Percentiles rank a stretch among this genome's conserved stretches.
phyloP scores from a whole-genome alignment of 768 basidiomycete species.

The Boletus vinaceobasis region DNA sequence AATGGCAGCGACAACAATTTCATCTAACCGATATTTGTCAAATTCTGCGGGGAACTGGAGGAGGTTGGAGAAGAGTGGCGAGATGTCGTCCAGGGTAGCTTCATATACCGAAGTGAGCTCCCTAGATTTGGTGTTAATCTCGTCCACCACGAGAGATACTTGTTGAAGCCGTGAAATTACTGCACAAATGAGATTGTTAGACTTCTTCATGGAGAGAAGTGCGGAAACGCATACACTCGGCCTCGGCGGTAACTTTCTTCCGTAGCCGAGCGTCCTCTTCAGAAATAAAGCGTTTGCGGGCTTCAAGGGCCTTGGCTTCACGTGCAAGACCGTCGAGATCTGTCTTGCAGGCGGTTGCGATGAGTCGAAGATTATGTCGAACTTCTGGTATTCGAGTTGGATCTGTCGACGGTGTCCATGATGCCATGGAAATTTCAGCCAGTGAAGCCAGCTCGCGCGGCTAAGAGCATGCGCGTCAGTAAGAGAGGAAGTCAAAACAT shows the following conservation, averaged over 20 bases:
- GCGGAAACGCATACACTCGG: slow-evolving; percentile 52
- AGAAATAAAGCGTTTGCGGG: slow-evolving; percentile 68
- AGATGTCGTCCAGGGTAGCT: slow-evolving; percentile 69
- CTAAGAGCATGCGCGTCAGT: slow-evolving; percentile 36
- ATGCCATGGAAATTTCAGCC: slow-evolving; percentile 67
- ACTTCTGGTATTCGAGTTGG: slow-evolving; percentile 91
- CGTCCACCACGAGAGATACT: slow-evolving; percentile 70
- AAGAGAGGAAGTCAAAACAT: neutral
- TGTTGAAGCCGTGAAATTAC: slow-evolving; percentile 77
- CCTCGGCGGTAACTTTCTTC: slow-evolving; percentile 72
- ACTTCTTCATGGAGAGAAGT: neutral
- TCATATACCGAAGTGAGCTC: slow-evolving; percentile 66
- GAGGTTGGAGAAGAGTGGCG: slow-evolving; percentile 69
- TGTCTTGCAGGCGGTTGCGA: slow-evolving; percentile 75
- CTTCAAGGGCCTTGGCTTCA: slow-evolving; percentile 82
- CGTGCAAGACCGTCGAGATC: slow-evolving; percentile 87
- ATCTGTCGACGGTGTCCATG: slow-evolving; percentile 87
- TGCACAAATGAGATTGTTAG: slow-evolving; percentile 28
- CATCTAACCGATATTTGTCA: slow-evolving; percentile 76
- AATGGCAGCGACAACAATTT: slow-evolving; percentile 90
- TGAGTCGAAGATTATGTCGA: slow-evolving; percentile 90
- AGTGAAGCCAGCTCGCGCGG: slow-evolving; percentile 86
- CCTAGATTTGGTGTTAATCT: slow-evolving; percentile 63
- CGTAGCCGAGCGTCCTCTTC: slow-evolving; percentile 69
- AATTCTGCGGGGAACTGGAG: slow-evolving; percentile 73